Base-by-base conservation (phyloP, 371 early-diverging fungal species). In the Actinomucor elegans region DNA sequence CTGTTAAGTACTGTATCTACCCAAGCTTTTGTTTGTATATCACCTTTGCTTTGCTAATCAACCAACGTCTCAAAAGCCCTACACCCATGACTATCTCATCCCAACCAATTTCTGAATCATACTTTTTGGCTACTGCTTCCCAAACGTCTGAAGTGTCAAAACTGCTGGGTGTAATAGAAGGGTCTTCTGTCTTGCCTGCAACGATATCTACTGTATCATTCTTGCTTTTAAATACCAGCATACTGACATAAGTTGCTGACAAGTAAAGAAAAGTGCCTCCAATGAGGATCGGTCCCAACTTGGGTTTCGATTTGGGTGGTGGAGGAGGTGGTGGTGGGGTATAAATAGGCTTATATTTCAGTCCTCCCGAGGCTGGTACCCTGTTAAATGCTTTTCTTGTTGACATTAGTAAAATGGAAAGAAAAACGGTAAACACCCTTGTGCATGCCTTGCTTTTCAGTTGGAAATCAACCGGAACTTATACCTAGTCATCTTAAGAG, bases 71-170 rank as follows among this genome's bases (percentile, higher is more conserved):
- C 43, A 79, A 60, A 0, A 83, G 46, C 7, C 75, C 74, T 20
- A 89, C 57, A 6, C 88, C 84, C 85, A 88, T 81, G 15, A 85
- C 59, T 28, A 69, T 68, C 51, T 90, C 91, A 59, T 89, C 89
- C 80, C 76, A 78, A 5, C 70, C 76, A 43, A 90, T 83, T 29
- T 73, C 72, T 37, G 68, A 57, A 67, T 90, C 89, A 58, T 88
- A 90, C 26, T 60, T 64, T 11, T 54, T 57, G 1, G 88, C 88
- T 5, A 84, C 67, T 26, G 48, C 62, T 17, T 71, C 59, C 75
- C 78, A 81, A 2, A 81, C 61, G 23, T 53, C 46, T 8, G 66
- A 45, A 4, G 79, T 79, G 48, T 79, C 79, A 66, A 70, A 75
- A 18, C 45, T 66, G 2, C 33, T 40, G 11, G 77, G 71, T 12